Conservation (phyloP, 306 rosid genomes). For the Sechiopsis laciniata region DNA sequence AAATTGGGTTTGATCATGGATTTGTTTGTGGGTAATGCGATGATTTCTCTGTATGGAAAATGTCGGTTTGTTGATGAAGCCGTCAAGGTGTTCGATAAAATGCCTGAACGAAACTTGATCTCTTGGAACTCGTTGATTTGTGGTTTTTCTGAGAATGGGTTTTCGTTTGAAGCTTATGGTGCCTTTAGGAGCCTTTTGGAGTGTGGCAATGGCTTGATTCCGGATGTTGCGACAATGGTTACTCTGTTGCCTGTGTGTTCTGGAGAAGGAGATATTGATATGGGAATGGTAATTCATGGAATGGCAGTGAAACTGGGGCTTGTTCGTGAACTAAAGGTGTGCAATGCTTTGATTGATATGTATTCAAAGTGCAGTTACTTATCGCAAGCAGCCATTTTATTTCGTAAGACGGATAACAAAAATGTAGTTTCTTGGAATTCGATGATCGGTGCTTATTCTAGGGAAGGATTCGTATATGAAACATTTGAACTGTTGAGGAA, state of each 20-base stretch:
- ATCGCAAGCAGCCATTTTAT: slow-evolving; percentile 38
- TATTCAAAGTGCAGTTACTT: slow-evolving; percentile 63
- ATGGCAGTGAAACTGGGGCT: slow-evolving; percentile 58
- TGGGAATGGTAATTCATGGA: slow-evolving; percentile 69
- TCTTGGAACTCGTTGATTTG: slow-evolving; percentile 71
- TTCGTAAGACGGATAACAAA: slow-evolving; percentile 40
- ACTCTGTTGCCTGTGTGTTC: slow-evolving; percentile 58
- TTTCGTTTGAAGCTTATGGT: slow-evolving; percentile 32
- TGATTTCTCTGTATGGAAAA: slow-evolving; percentile 63
- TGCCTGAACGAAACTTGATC: slow-evolving; percentile 59
- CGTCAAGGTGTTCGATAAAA: slow-evolving; percentile 42
- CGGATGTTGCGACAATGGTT: slow-evolving; percentile 71
- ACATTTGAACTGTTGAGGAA: slow-evolving; percentile 47
- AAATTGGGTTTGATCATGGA: slow-evolving; percentile 47
- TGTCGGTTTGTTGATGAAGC: slow-evolving; percentile 45
- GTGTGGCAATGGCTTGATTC: slow-evolving; percentile 38
- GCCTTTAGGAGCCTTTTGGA: slow-evolving; percentile 40
- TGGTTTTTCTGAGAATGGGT: slow-evolving; percentile 52
- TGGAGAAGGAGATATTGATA: slow-evolving; percentile 33
- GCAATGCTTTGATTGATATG: slow-evolving; percentile 67
- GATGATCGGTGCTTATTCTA: slow-evolving; percentile 57
- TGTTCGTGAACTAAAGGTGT: slow-evolving; percentile 44
- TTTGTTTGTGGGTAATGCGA: slow-evolving; percentile 63
- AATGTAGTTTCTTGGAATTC: slow-evolving; percentile 82
- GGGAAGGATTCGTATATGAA: slow-evolving; percentile 41